These are phyloP conservation scores for Erigeron philadelphicus DNA, from an alignment of 140 eudicot species.

Conservation along the genomic window DNA sequence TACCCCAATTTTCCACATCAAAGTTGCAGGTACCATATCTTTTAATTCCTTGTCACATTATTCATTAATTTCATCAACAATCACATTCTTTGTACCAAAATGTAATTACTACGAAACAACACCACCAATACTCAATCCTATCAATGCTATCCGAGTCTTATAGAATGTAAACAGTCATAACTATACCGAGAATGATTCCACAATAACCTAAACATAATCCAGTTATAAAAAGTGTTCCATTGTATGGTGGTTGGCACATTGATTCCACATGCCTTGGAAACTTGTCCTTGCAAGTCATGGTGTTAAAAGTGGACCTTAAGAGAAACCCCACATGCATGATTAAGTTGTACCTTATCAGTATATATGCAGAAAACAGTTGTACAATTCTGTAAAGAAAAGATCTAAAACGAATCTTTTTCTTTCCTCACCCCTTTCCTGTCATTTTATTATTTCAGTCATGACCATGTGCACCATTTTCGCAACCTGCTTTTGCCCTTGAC, in stretches of 20 bases:
- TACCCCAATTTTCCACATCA: conserved; percentile 25
- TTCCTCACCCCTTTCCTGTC: conserved; percentile 19
- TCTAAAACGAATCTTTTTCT: conserved; percentile 32
- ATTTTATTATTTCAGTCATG: conserved; percentile 25
- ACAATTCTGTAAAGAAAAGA: conserved; percentile 25
- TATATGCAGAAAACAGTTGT: conserved; percentile 33
- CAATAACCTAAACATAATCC: no score
- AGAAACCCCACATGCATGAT: conserved; percentile 27
- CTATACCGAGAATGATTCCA: no score
- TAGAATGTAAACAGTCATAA: no score
- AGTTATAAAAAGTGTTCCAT: background rate
- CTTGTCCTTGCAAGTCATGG: background rate
- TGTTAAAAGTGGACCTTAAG: conserved; percentile 4
- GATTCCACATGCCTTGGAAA: conserved; percentile 10
- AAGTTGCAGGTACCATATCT: conserved; percentile 45
- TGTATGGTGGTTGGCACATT: conserved; percentile 12
- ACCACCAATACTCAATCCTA: no score
- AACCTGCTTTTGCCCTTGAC: conserved; percentile 16
- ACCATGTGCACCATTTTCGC: conserved; percentile 28
- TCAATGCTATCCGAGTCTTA: no score
- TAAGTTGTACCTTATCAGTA: conserved; percentile 25
- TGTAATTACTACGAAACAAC: background rate
- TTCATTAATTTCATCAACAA: conserved; percentile 18
- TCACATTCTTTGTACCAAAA: background rate
- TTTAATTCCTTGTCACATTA: conserved; percentile 10